Conservation (phyloP, 2,329 filamentous ascomycete genomes). For the Phyllosticta citrichinensis region DNA sequence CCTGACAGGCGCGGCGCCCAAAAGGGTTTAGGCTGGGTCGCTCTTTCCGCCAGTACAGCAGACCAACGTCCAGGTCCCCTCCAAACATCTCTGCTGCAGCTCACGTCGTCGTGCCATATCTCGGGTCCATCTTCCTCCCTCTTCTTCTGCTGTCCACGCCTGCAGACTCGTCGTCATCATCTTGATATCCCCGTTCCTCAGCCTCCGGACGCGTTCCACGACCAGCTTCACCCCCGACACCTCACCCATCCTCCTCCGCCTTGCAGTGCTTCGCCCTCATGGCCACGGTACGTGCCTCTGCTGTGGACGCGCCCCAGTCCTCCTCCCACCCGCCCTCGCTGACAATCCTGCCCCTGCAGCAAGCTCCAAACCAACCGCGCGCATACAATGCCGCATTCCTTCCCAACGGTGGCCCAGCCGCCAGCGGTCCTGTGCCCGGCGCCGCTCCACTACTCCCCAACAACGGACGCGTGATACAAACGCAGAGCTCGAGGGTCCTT, state of each 20-base stretch:
- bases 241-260: constrained; percentile 3
- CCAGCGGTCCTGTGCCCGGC: constrained; percentile 31
- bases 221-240: constrained; percentile 11
- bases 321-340: neutral
- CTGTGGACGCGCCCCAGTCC: neutral
- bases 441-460: constrained; percentile 41
- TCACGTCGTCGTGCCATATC: constrained; percentile 2
- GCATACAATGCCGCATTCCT: constrained; percentile 38
- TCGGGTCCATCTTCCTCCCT: constrained; percentile 6
- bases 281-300: constrained; percentile 13
- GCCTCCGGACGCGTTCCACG: constrained; percentile 6
- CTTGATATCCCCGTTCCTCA: neutral
- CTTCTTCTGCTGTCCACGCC: neutral
- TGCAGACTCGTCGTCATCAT: neutral
- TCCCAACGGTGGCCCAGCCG: constrained; percentile 36
- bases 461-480: constrained; percentile 42
- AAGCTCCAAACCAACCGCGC: constrained; percentile 42
- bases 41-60: constrained; percentile 1
- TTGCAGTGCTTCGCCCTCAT: constrained; percentile 11
- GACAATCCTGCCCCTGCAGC: constrained; percentile 20
- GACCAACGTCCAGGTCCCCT: constrained; percentile 3
- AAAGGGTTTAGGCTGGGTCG: neutral
- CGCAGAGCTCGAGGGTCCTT: constrained; percentile 38
- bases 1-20: neutral
- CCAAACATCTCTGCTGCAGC: constrained; percentile 3